Evolutionary conservation across 139 green algal species (phyloP).

Genomic region (Pseudopediastrum boryanum): DNA sequence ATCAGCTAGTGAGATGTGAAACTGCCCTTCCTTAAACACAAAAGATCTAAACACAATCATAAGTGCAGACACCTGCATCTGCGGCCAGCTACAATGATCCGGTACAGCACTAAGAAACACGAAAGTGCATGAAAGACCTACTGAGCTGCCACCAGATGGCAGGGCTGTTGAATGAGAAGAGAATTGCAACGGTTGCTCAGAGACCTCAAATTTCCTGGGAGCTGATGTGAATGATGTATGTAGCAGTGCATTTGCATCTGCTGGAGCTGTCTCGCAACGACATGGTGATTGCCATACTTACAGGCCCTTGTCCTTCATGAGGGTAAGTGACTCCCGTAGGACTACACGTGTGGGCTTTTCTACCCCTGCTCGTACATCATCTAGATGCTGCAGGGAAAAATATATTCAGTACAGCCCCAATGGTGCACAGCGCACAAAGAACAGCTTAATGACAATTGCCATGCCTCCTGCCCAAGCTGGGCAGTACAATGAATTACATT

Average conservation of each 20-base stretch:
- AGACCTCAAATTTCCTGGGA: not conserved
- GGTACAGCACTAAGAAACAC: too few relatives aligned
- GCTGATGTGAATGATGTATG: not conserved
- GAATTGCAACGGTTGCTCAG: too few relatives aligned
- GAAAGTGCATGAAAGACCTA: too few relatives aligned
- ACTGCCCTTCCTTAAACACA: too few relatives aligned
- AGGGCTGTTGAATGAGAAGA: not conserved
- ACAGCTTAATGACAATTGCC: too few relatives aligned
- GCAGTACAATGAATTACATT: not conserved
- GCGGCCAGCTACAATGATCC: too few relatives aligned
- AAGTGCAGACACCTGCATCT: too few relatives aligned
- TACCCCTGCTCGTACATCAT: slow-evolving; percentile 24
- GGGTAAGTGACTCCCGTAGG: slow-evolving; percentile 50
- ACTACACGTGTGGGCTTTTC: slow-evolving; percentile 53
- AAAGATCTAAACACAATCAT: too few relatives aligned
- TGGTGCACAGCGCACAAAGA: not conserved
- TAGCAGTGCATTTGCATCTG: slow-evolving; percentile 53
- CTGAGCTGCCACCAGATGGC: not conserved
- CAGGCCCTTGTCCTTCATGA: slow-evolving; percentile 61
- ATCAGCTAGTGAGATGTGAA: too few relatives aligned
- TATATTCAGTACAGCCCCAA: not conserved
- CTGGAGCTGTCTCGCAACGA: slow-evolving; percentile 11
- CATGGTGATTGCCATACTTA: slow-evolving; percentile 37
- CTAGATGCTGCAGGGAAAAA: slow-evolving; percentile 33
- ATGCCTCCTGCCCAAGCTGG: not conserved